Evolutionary conservation across 2,329 filamentous ascomycete species (phyloP).

Genomic region (Sclerotinia subarctica): DNA sequence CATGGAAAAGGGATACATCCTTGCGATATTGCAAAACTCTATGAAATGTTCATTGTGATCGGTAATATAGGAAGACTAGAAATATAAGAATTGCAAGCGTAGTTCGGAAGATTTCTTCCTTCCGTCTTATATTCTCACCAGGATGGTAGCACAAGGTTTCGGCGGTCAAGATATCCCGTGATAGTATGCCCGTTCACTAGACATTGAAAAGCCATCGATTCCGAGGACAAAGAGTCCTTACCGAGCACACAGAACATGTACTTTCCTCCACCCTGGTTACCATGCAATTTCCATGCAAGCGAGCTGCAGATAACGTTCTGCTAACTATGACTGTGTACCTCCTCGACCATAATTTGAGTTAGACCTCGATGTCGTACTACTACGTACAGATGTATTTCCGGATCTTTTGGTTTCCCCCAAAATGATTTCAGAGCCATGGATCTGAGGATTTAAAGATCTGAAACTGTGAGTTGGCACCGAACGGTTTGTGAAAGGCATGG

Average conservation of each 20-base stretch:
- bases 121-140: neutral
- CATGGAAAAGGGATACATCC: neutral
- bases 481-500: conserved; percentile 7
- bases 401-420: neutral
- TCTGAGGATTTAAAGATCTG: conserved; percentile 7
- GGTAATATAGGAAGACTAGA: neutral
- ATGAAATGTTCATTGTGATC: neutral
- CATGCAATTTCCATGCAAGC: conserved; percentile 11
- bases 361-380: neutral
- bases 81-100: neutral
- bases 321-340: neutral
- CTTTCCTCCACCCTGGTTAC: neutral
- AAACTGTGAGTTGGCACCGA: conserved; percentile 5
- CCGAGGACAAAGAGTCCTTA: neutral
- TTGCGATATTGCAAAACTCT: neutral
- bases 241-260: neutral
- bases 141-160: neutral
- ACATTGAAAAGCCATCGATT: neutral
- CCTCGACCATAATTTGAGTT: neutral
- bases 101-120: neutral
- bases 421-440: neutral
- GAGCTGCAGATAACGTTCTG: conserved; percentile 8
- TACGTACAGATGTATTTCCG: neutral
- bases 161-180: neutral
- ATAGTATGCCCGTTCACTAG: neutral